Base-by-base conservation (phyloP, 768 basidiomycete species). In the Galerina marginata region DNA sequence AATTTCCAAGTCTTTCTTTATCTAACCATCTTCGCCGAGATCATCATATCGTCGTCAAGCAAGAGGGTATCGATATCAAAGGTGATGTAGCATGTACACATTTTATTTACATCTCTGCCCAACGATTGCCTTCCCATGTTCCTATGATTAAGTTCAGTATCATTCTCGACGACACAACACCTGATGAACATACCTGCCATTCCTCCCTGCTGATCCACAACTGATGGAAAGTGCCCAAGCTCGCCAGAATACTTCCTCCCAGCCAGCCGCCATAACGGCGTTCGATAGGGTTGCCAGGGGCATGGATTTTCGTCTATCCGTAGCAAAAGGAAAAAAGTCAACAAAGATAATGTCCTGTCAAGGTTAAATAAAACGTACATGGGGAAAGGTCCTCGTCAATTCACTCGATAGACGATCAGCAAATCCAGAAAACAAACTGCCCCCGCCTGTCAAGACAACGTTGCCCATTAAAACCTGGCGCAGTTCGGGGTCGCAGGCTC, bases 181-280 rank as follows among this genome's bases (percentile, higher is more conserved):
- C 11, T 15, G 48, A 40, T 5, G 57, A 48, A 72, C 86, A 44
- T 60, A 92, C 93, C 85, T 92, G 86, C 90, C 93, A 96, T 68
- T 96, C 95, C 73, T 95, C 94, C 69, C 81, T 86, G 74, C 93
- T 94, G 69, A 96, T 95, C 95, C 95, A 96, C 51, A 96, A 79
- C 67, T 96, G 96, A 72, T 99, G 97, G 83, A 99, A 99, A 14
- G 96, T 98, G 23, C 97, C 97, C 69, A 99, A 76, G 69, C 92
- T 95, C 1, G 92, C 96, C 48, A 99, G 80, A 67, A 99, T 96
- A 65, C 92, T 95, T 29, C 96, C 97, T 10, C 97, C 97, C 6
- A 99, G 78, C 97, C 97, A 99, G 16, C 91, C 89, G 12, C 95
- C 91, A 72, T 94, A 97, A 58, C 90, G 86, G 47, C 96, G 85